Evolutionary conservation across 2,329 filamentous ascomycete species (phyloP).

Genomic region (Pleurostoma richardsiae): DNA sequence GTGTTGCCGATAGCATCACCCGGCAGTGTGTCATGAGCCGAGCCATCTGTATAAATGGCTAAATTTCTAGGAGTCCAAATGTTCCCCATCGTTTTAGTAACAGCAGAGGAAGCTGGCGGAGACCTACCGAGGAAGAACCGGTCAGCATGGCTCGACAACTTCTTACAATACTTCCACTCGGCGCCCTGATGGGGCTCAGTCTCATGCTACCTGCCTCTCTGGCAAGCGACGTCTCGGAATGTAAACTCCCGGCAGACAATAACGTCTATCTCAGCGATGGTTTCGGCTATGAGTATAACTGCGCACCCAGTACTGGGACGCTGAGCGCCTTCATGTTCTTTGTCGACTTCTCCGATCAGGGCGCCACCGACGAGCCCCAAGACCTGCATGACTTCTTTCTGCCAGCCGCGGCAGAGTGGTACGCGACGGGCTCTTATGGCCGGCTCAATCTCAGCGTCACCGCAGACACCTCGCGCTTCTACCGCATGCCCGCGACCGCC

Average conservation of each 20-base stretch:
- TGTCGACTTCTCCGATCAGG: slow-evolving; percentile 26
- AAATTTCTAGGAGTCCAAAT: too few species aligned
- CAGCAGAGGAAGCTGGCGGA: too few species aligned
- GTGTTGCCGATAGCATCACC: too few species aligned
- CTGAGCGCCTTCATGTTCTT: slow-evolving; percentile 28
- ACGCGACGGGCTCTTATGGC: slow-evolving; percentile 7
- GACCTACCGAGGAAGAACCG: too few species aligned
- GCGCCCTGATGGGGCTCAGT: too few species aligned
- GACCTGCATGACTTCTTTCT: slow-evolving; percentile 17
- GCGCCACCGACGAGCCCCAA: slow-evolving; percentile 15
- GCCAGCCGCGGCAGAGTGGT: slow-evolving; percentile 9
- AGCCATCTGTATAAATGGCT: too few species aligned
- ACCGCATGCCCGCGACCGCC: slow-evolving; percentile 17
- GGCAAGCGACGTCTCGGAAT: slow-evolving; percentile 6
- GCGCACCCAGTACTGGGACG: slow-evolving; percentile 22
- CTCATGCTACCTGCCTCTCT: too few species aligned
- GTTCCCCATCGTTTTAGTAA: too few species aligned
- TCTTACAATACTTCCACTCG: too few species aligned
- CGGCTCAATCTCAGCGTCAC: slow-evolving; percentile 15
- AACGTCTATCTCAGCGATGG: slow-evolving; percentile 20
- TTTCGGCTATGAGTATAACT: slow-evolving; percentile 20
- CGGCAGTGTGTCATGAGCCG: too few species aligned
- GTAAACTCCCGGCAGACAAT: slow-evolving; percentile 17
- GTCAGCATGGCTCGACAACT: too few species aligned
- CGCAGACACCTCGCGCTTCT: slow-evolving; percentile 14